Evolutionary conservation across 2,329 filamentous ascomycete genomes (phyloP), one percentile per base, ranked within the genome.

Genomic region (Aureobasidium sp.): DNA sequence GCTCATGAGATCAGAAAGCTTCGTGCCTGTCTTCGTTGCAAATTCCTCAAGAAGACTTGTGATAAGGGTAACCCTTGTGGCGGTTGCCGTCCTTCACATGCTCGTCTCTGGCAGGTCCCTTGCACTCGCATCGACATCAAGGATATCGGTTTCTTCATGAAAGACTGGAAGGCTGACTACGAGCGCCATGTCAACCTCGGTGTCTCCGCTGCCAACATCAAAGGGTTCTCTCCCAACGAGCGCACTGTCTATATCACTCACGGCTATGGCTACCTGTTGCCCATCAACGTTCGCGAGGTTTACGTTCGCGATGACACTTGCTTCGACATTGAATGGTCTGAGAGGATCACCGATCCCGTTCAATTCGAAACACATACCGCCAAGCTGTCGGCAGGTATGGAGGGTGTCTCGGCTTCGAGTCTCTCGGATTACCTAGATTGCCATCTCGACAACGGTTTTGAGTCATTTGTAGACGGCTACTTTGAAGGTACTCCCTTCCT

Each of bases 41-140:
- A 97, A 79, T 97, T 97, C 81, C 82, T 97, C 74, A 97, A 97
- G 84, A 97, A 97, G 84, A 97, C 93, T 53, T 97, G 93, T 73
- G 93, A 97, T 77, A 97, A 95, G 80, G 93, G 93, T 66, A 92
- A 97, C 79, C 93, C 93, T 63, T 97, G 93, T 76, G 89, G 88
- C 70, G 93, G 93, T 52, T 97, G 93, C 79, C 90, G 96, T 78
- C 93, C 93, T 56, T 96, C 92, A 24, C 93, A 97, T 75, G 93
- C 93, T 66, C 87, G 93, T 66, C 82, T 97, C 59, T 97, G 93
- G 93, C 92, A 97, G 78, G 93, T 97, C 48, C 93, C 93, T 65
- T 97, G 93, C 81, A 97, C 93, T 44, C 89, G 93, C 65, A 96
- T 97, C 71, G 93, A 97, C 75, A 97, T 97, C 81, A 97, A 96